Conservation (phyloP, 257 asterid genomes). For the Cinchona pubescens region DNA sequence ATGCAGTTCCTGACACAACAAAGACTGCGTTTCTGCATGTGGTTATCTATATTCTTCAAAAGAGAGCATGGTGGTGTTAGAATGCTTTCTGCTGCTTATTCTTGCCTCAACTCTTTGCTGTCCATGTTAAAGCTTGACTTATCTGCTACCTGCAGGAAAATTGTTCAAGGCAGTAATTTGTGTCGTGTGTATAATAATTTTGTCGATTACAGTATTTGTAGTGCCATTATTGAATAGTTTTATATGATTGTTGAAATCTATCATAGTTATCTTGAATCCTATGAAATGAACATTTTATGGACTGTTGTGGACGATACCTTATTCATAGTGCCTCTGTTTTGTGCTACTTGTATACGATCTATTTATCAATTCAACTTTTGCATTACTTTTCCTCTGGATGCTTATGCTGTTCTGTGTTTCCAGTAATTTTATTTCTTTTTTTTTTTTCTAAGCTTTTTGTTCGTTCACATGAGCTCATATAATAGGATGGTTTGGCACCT, state of each 20-base stretch:
- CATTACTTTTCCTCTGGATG: too few species aligned
- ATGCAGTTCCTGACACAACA: constrained; percentile 21
- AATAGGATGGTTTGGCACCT: too few species aligned
- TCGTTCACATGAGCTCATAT: too few species aligned
- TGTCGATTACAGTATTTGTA: neutral
- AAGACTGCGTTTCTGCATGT: constrained; percentile 15
- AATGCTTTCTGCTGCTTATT: constrained; percentile 26
- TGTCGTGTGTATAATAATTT: constrained; percentile 46
- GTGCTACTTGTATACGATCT: too few species aligned
- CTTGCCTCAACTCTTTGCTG: constrained; percentile 23
- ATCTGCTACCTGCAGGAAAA: constrained; percentile 27
- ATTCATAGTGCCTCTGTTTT: too few species aligned
- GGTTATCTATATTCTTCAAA: constrained; percentile 15
- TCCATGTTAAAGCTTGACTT: constrained; percentile 29
- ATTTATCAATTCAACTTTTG: too few species aligned
- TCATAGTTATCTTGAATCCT: neutral
- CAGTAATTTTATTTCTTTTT: too few species aligned
- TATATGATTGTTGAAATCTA: neutral
- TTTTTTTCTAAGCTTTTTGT: too few species aligned
- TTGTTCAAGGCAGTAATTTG: constrained; percentile 39
- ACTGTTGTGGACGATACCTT: too few species aligned
- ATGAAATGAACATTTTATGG: too few species aligned
- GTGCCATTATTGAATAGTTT: neutral
- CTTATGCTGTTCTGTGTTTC: too few species aligned
- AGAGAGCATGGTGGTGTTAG: constrained; percentile 14